Conservation (phyloP, 768 basidiomycete species). For the Suillus brevipes region DNA sequence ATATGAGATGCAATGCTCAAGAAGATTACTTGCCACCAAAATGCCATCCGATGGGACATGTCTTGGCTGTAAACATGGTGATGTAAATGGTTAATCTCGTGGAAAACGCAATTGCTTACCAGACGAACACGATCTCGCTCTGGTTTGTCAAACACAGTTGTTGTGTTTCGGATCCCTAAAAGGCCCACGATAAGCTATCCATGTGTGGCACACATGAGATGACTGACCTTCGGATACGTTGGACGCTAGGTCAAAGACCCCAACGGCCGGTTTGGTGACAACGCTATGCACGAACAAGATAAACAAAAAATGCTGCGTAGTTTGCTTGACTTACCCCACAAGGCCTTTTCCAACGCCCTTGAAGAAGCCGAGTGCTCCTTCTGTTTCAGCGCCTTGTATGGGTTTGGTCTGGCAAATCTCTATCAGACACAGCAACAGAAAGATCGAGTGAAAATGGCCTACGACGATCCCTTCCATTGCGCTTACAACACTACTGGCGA, state of each 20-base stretch:
- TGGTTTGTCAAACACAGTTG: constrained; percentile 94
- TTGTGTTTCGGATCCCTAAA: constrained; percentile 93
- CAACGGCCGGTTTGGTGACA: constrained; percentile 95
- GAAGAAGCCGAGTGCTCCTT: constrained; percentile 95
- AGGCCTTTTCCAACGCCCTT: constrained; percentile 97
- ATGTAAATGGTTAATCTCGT: background rate
- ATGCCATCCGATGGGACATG: constrained; percentile 87
- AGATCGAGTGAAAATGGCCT: constrained; percentile 23
- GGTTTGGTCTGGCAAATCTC: constrained; percentile 75
- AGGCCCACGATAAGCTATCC: constrained; percentile 12
- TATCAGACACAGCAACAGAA: constrained; percentile 7
- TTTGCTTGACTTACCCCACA: constrained; percentile 63
- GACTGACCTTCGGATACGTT: constrained; percentile 85
- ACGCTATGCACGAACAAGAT: constrained; percentile 46
- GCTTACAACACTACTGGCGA: constrained; percentile 92
- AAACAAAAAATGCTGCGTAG: constrained; percentile 3
- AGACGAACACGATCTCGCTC: constrained; percentile 84
- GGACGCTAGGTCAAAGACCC: constrained; percentile 93
- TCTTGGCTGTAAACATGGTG: constrained; percentile 58
- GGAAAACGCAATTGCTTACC: constrained; percentile 42
- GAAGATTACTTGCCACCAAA: constrained; percentile 59
- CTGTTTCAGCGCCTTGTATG: constrained; percentile 92
- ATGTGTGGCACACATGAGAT: background rate
- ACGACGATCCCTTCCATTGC: constrained; percentile 96
- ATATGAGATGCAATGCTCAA: background rate